These are phyloP conservation scores for Abrus pulchellus DNA, from an alignment of 306 rosid species.

Conservation along the genomic window DNA sequence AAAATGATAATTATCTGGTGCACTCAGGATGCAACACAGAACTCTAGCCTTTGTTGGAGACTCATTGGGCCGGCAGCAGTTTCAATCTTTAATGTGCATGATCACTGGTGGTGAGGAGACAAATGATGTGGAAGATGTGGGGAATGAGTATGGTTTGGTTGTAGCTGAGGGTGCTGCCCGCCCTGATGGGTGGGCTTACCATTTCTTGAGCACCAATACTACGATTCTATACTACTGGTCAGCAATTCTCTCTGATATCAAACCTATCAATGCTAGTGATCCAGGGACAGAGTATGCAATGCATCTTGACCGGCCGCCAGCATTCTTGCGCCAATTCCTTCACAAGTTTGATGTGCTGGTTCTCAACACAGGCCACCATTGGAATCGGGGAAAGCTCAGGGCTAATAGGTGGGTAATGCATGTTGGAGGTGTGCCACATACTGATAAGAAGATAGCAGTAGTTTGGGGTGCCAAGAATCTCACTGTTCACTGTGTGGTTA, in stretches of 20 bases:
- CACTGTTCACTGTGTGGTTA: constrained; percentile 64
- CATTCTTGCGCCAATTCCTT: constrained; percentile 62
- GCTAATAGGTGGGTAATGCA: constrained; percentile 82
- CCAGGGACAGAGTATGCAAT: constrained; percentile 63
- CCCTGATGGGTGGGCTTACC: constrained; percentile 72
- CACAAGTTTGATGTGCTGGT: constrained; percentile 67
- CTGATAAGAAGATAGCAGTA: constrained; percentile 59
- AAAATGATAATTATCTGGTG: constrained; percentile 40
- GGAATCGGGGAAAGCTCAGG: constrained; percentile 87
- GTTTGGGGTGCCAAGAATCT: constrained; percentile 79
- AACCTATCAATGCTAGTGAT: constrained; percentile 60
- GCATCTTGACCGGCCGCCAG: constrained; percentile 84
- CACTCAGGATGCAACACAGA: constrained; percentile 75
- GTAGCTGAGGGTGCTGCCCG: constrained; percentile 54
- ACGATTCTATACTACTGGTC: constrained; percentile 80
- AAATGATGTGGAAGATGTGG: constrained; percentile 62
- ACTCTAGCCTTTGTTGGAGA: constrained; percentile 86
- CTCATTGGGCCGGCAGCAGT: constrained; percentile 87
- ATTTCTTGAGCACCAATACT: constrained; percentile 67
- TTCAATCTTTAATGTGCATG: constrained; percentile 88
- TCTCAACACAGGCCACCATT: constrained; percentile 90
- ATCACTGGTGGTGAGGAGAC: constrained; percentile 69
- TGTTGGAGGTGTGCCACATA: constrained; percentile 65
- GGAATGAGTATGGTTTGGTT: constrained; percentile 60
- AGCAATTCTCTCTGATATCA: constrained; percentile 65